Base-by-base conservation (phyloP, 441 rosid genomes). In the Melastoma candidum region DNA sequence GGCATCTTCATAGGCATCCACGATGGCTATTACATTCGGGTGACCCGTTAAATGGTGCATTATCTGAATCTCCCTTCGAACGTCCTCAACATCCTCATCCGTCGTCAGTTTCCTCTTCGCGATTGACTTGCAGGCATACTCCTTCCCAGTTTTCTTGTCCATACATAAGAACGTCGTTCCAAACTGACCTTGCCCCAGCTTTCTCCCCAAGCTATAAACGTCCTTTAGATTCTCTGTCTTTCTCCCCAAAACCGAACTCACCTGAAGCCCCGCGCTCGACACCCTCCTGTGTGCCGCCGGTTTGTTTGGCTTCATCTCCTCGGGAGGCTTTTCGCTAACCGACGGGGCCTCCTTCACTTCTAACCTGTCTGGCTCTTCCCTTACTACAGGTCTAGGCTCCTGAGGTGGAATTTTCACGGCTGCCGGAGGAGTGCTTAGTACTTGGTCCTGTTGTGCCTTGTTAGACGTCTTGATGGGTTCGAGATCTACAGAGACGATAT, bases 121-220 rank as follows among this genome's bases (percentile, higher is more conserved):
- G 6, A 86, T 84, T 2, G 97, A 75, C 74, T 88, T 93, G 57
- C 96, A 89, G 1, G 98, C 97, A 13, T 60, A 75, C 56, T 86
- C 95, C 56, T 78, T 76, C 6, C 80, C 79, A 0, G 79, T 77
- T 1, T 66, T 71, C 58, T 93, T 93, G 65, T 82, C 85, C 36
- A 78, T 46, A 57, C 98, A 93, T 0, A 86, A 73, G 66, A 74
- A 93, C 17, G 98, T 93, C 2, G 95, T 93, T 24, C 98, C 95
- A 51, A 93, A 93, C 71, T 93, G 98, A 25, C 98, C 97, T 77
- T 93, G 98, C 4, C 98, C 98, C 46, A 93, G 67, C 74, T 88
- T 93, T 64, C 90, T 74, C 22, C 98, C 97, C 56, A 92, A 78
- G 67, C 83, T 85, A 48, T 71, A 92, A 2, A 78, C 58, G 46